These are phyloP conservation scores for Penicillium macrosclerotiorum DNA, from an alignment of 495 filamentous ascomycete genomes.

Conservation along the genomic window DNA sequence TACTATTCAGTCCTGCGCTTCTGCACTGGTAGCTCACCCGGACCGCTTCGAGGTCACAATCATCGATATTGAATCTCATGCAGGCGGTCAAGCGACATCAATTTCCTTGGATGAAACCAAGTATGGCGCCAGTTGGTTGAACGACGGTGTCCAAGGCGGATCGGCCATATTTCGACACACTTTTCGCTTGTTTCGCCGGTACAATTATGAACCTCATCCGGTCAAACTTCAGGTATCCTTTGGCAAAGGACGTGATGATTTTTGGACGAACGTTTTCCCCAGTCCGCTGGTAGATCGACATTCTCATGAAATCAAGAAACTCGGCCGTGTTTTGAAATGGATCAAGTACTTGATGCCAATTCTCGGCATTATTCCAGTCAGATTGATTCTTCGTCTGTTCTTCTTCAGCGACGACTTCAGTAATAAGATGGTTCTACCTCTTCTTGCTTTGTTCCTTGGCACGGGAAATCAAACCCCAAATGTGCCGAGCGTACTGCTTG, in stretches of 20 bases:
- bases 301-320: conserved; percentile 63
- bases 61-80: conserved; percentile 63
- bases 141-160: conserved; percentile 83
- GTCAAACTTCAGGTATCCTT: conserved; percentile 80
- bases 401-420: conserved; percentile 72
- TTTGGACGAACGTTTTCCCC: conserved; percentile 83
- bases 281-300: conserved; percentile 63
- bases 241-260: conserved; percentile 66
- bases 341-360: conserved; percentile 69
- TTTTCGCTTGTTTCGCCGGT: conserved; percentile 69
- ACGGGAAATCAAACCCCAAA: conserved; percentile 78
- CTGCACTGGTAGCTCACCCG: conserved; percentile 69
- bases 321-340: conserved; percentile 62
- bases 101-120: conserved; percentile 66
- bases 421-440: conserved; percentile 68
- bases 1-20: conserved; percentile 77
- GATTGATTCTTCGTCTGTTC: conserved; percentile 65
- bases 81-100: conserved; percentile 81
- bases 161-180: conserved; percentile 80
- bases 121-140: conserved; percentile 73
- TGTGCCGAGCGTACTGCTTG: conserved; percentile 70
- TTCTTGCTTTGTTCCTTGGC: conserved; percentile 77
- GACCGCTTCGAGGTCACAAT: conserved; percentile 73
- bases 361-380: conserved; percentile 72
- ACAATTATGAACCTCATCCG: conserved; percentile 64